A percentile compares a stretch with the other conserved stretches of the same genome.
Evolutionary conservation across 805 yeast species (phyloP).

Genomic region (Danielia oregonensis): DNA sequence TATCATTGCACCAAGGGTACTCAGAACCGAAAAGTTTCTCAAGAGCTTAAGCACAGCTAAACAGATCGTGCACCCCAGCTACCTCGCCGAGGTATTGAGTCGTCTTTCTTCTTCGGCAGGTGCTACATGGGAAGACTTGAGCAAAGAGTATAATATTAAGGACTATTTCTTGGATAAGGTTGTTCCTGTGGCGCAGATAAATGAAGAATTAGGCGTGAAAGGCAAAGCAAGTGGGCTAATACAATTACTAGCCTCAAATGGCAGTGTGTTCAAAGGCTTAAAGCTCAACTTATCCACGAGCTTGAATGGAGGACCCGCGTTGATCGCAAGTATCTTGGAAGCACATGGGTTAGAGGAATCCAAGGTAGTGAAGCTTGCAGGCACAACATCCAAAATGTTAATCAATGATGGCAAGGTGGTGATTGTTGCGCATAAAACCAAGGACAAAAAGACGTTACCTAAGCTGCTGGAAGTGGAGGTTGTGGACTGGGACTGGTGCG

Average conservation of each 20-base stretch:
- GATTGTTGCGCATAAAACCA: conserved; percentile 29
- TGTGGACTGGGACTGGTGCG: conserved; percentile 66
- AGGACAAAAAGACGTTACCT: conserved; percentile 25
- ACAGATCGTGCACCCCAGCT: conserved; percentile 54
- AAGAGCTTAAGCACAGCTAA: conserved; percentile 57
- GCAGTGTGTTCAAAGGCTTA: conserved; percentile 44
- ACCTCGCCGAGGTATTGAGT: conserved; percentile 19
- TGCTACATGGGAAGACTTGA: conserved; percentile 12
- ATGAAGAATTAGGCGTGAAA: conserved; percentile 23
- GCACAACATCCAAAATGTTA: conserved; percentile 15
- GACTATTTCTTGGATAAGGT: conserved; percentile 36
- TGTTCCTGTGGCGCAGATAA: conserved; percentile 26
- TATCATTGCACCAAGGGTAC: conserved; percentile 73
- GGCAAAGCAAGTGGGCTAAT: conserved; percentile 11
- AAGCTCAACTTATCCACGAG: conserved; percentile 52
- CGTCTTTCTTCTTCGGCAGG: conserved; percentile 36
- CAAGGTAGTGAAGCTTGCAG: conserved; percentile 21
- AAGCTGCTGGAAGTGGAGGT: conserved; percentile 24
- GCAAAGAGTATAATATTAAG: conserved; percentile 21
- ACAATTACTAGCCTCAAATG: conserved; percentile 15
- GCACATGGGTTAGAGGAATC: conserved; percentile 53
- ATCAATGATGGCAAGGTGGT: conserved; percentile 14
- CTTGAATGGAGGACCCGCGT: conserved; percentile 57
- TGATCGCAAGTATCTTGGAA: conserved; percentile 52
- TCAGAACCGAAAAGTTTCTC: conserved; percentile 85